phyloP scores from a whole-genome alignment of 2,329 filamentous ascomycete genomes.

The Penicillium sp. region DNA sequence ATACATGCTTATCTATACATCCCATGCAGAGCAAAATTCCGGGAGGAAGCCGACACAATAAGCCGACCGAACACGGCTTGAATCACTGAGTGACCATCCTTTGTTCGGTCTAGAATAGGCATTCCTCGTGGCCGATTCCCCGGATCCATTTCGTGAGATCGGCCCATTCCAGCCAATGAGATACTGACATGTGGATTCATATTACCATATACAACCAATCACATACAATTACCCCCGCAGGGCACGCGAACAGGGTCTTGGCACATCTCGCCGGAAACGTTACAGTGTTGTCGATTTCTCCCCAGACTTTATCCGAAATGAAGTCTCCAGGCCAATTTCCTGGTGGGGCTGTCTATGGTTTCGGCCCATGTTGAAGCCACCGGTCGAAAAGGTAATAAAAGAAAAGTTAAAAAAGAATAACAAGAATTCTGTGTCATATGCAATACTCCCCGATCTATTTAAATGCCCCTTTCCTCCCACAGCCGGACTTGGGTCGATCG shows the following conservation, averaged over 20 bases:
- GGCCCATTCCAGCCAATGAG: constrained; percentile 10
- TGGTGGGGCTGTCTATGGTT: not conserved
- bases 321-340: not conserved
- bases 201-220: constrained; percentile 8
- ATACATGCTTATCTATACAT: not conserved
- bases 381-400: not conserved
- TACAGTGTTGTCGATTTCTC: constrained; percentile 5
- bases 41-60: constrained; percentile 2
- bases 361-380: not conserved
- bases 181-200: not conserved
- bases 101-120: constrained; percentile 4
- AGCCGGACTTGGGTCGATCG: not conserved
- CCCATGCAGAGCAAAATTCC: not conserved
- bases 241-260: constrained; percentile 19
- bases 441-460: not conserved
- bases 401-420: not conserved
- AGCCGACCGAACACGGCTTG: constrained; percentile 13
- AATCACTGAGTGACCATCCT: constrained; percentile 6
- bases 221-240: not conserved
- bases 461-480: constrained; percentile 1
- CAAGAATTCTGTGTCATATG: not conserved
- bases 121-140: constrained; percentile 16
- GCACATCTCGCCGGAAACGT: constrained; percentile 9
- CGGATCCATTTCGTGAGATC: constrained; percentile 15
- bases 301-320: constrained; percentile 10